Conservation (phyloP, 306 rosid genomes). For the Notholithocarpus densiflorus region DNA sequence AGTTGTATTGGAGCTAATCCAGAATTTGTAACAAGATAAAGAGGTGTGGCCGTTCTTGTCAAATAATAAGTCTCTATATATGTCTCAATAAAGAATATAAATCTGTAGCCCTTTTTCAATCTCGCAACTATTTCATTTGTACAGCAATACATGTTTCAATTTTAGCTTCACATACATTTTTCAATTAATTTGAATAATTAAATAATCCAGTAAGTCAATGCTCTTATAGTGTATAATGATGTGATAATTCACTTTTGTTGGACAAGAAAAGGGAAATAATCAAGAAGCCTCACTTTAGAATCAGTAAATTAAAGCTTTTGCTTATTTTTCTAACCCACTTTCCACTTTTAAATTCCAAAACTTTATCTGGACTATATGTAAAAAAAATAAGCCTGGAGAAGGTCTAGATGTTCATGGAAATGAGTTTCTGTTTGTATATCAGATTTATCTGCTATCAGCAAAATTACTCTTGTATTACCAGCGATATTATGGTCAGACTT, state of each 20-base stretch:
- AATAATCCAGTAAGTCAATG: not conserved
- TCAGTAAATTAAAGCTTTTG: not conserved
- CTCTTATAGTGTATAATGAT: not conserved
- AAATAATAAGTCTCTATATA: not conserved
- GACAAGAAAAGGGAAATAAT: too few relatives aligned
- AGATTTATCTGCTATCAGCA: too few relatives aligned
- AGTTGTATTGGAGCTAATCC: not conserved
- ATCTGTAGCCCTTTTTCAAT: not conserved
- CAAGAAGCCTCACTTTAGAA: too few relatives aligned
- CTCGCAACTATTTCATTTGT: not conserved
- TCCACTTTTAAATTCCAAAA: not conserved
- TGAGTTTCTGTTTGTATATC: too few relatives aligned
- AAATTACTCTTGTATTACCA: too few relatives aligned
- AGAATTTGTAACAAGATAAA: not conserved
- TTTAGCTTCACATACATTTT: not conserved
- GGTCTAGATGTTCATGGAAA: too few relatives aligned
- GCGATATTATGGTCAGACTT: too few relatives aligned
- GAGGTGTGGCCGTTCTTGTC: not conserved
- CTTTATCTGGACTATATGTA: too few relatives aligned
- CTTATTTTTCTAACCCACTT: not conserved
- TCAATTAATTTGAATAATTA: not conserved
- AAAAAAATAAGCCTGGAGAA: too few relatives aligned
- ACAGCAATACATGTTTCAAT: not conserved
- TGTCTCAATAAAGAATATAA: not conserved
- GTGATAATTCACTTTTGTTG: too few relatives aligned